Evolutionary conservation across 2,329 filamentous ascomycete genomes (phyloP).

Genomic region (Aspergillus ruber): DNA sequence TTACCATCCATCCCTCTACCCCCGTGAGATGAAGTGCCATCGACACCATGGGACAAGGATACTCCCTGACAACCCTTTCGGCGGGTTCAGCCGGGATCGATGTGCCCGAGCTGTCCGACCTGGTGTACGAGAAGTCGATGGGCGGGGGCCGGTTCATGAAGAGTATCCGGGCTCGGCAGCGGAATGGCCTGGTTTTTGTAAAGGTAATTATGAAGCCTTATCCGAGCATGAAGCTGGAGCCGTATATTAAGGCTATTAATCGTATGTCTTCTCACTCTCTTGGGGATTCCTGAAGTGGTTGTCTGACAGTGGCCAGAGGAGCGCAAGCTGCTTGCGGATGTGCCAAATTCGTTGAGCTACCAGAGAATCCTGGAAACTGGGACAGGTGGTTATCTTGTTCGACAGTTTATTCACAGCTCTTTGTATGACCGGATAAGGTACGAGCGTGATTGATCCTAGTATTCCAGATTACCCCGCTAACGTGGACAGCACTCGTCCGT

Average conservation of each 20-base stretch:
- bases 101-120: conserved; percentile 80
- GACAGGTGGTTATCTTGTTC: conserved; percentile 84
- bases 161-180: conserved; percentile 82
- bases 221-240: conserved; percentile 68
- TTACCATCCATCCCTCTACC: neutral
- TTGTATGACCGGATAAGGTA: conserved; percentile 84
- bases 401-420: conserved; percentile 93
- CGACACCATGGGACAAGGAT: conserved; percentile 82
- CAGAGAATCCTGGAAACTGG: conserved; percentile 87
- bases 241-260: conserved; percentile 70
- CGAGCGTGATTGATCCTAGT: conserved; percentile 1
- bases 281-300: neutral
- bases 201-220: conserved; percentile 95
- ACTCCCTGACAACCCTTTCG: conserved; percentile 85
- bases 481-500: conserved; percentile 71
- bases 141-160: conserved; percentile 95
- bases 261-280: conserved; percentile 45
- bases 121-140: conserved; percentile 86
- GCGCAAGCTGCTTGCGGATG: conserved; percentile 67
- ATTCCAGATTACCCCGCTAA: conserved; percentile 16
- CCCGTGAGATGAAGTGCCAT: conserved; percentile 24
- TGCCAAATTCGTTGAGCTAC: conserved; percentile 87
- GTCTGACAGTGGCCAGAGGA: conserved; percentile 53
- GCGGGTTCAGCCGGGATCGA: conserved; percentile 91
- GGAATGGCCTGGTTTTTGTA: conserved; percentile 84